phyloP scores from a whole-genome alignment of 345 rosid genomes.

The Salix exigua region DNA sequence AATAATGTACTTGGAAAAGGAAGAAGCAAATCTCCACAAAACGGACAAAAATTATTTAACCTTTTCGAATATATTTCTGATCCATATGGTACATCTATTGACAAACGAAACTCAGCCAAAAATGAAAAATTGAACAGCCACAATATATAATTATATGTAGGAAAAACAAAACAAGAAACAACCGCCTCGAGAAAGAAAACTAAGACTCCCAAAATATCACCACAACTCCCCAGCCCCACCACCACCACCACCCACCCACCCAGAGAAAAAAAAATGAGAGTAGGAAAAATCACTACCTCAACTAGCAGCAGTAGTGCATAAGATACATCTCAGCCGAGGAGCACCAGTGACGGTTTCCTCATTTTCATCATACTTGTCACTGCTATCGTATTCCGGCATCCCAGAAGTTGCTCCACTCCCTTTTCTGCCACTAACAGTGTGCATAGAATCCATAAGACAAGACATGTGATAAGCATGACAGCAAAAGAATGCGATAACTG shows the following conservation, averaged over 20 bases:
- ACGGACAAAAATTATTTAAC: not conserved
- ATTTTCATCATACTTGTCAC: constrained; percentile 38
- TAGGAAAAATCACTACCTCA: constrained; percentile 26
- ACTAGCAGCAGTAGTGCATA: constrained; percentile 94
- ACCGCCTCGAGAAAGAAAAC: not conserved
- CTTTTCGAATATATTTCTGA: not conserved
- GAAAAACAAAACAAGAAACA: not conserved
- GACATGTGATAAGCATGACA: constrained; percentile 87
- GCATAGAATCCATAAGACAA: constrained; percentile 79
- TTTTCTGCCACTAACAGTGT: constrained; percentile 42
- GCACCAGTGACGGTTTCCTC: constrained; percentile 39
- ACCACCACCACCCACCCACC: not conserved
- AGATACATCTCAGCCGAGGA: constrained; percentile 71
- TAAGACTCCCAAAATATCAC: not conserved
- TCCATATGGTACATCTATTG: not conserved
- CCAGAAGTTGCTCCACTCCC: constrained; percentile 25
- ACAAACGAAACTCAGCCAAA: constrained; percentile 12
- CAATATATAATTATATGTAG: not conserved
- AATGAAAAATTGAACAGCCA: not conserved
- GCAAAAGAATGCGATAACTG: constrained; percentile 81
- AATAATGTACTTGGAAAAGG: not conserved
- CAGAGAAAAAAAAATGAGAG: not conserved
- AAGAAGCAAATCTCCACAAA: not conserved
- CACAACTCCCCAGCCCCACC: no score
- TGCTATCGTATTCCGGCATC: constrained; percentile 41